These are phyloP conservation scores for Colletotrichum melonis DNA, from an alignment of 2,329 filamentous ascomycete species.

Conservation along the genomic window DNA sequence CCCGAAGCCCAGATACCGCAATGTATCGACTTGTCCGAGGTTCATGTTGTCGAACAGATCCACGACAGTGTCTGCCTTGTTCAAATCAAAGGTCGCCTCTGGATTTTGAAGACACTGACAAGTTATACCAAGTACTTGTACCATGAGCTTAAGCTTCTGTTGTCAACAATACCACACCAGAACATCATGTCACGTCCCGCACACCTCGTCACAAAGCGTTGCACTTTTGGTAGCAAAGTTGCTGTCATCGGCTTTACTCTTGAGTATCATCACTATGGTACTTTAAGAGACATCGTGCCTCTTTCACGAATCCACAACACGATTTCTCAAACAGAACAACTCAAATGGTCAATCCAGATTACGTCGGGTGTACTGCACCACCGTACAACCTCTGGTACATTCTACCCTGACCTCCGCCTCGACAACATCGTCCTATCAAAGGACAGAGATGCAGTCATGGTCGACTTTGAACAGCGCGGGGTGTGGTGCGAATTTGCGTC, in stretches of 20 bases:
- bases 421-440: conserved; percentile 68
- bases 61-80: conserved; percentile 71
- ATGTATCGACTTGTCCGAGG: conserved; percentile 58
- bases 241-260: conserved; percentile 69
- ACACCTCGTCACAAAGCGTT: conserved; percentile 66
- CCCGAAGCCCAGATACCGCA: conserved; percentile 54
- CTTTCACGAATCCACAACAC: conserved; percentile 58
- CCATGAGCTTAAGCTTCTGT: conserved; percentile 68
- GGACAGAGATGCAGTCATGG: conserved; percentile 61
- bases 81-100: conserved; percentile 51
- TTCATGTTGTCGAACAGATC: conserved; percentile 64
- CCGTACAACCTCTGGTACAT: conserved; percentile 55
- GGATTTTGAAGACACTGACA: conserved; percentile 69
- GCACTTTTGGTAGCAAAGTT: conserved; percentile 65
- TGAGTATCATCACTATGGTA: conserved; percentile 64
- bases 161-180: conserved; percentile 62
- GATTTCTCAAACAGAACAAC: conserved; percentile 56
- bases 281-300: conserved; percentile 66
- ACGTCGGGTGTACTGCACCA: conserved; percentile 63
- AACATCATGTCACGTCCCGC: conserved; percentile 64
- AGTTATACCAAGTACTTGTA: conserved; percentile 71
- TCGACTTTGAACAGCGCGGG: conserved; percentile 72
- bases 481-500: conserved; percentile 72
- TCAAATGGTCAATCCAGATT: conserved; percentile 66
- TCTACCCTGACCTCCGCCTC: conserved; percentile 69